Percentiles rank a stretch among this genome's conserved stretches.
phyloP scores from a whole-genome alignment of 2,329 filamentous ascomycete genomes.

The Colletotrichum phormii region DNA sequence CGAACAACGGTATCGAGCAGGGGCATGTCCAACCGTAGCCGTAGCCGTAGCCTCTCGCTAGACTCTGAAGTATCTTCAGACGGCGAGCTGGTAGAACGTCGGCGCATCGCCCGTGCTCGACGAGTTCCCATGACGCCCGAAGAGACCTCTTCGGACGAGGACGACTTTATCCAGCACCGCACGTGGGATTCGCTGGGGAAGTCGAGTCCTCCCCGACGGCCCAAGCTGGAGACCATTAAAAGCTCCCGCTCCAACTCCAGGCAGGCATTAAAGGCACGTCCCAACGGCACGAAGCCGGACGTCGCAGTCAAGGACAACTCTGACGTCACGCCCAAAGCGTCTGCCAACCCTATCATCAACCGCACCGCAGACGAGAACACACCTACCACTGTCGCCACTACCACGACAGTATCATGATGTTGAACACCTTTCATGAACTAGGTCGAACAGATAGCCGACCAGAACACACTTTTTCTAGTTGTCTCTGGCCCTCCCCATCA shows the following conservation, averaged over 20 bases:
- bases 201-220: slow-evolving; percentile 51
- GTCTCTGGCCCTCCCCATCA: neutral
- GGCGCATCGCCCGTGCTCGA: slow-evolving; percentile 23
- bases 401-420: slow-evolving; percentile 14
- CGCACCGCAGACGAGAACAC: slow-evolving; percentile 25
- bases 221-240: slow-evolving; percentile 59
- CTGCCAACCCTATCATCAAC: slow-evolving; percentile 23
- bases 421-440: neutral
- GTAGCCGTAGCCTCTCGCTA: slow-evolving; percentile 52
- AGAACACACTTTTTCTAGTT: neutral
- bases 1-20: slow-evolving; percentile 41
- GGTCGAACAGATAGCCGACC: neutral
- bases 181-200: slow-evolving; percentile 41
- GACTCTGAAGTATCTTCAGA: slow-evolving; percentile 46
- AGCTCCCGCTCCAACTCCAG: slow-evolving; percentile 52
- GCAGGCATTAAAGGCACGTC: slow-evolving; percentile 42
- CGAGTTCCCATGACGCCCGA: slow-evolving; percentile 39
- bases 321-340: slow-evolving; percentile 34
- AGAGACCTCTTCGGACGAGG: slow-evolving; percentile 47
- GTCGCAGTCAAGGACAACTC: slow-evolving; percentile 8
- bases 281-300: slow-evolving; percentile 31
- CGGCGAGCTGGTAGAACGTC: slow-evolving; percentile 35
- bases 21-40: slow-evolving; percentile 42
- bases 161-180: slow-evolving; percentile 37
- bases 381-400: slow-evolving; percentile 4